phyloP scores from a whole-genome alignment of 768 basidiomycete genomes.

The Trichaptum fuscoviolaceum region DNA sequence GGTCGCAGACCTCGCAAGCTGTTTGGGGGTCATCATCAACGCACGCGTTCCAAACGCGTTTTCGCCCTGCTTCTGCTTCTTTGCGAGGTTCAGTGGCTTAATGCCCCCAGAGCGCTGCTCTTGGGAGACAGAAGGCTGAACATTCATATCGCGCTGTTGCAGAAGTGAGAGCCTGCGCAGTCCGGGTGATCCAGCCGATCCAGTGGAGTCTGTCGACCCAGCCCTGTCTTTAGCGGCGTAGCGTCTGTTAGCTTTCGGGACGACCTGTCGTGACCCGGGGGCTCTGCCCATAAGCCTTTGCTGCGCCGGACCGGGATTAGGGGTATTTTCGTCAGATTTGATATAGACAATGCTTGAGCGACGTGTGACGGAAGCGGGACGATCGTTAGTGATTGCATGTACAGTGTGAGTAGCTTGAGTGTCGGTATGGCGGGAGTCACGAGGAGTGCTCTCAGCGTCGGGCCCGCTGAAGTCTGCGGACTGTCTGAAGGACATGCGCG shows the following conservation, averaged over 20 bases:
- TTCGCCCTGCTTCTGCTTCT: slow-evolving; percentile 41
- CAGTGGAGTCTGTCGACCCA: background rate
- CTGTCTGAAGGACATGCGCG: slow-evolving; percentile 45
- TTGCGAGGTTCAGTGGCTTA: slow-evolving; percentile 53
- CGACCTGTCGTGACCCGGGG: slow-evolving; percentile 1
- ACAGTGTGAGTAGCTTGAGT: slow-evolving; percentile 17
- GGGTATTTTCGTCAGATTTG: slow-evolving; percentile 45
- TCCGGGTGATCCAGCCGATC: slow-evolving; percentile 32
- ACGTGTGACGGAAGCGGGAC: slow-evolving; percentile 25
- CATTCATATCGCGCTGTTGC: slow-evolving; percentile 49
- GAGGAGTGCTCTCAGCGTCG: slow-evolving; percentile 60
- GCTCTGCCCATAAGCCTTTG: background rate
- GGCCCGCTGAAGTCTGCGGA: slow-evolving; percentile 40
- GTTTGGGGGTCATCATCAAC: slow-evolving; percentile 48
- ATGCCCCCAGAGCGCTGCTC: slow-evolving; percentile 27
- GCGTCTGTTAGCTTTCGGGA: background rate
- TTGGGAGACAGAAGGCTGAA: slow-evolving; percentile 18
- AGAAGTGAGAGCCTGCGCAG: slow-evolving; percentile 61
- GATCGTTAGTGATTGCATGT: slow-evolving; percentile 6
- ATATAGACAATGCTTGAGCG: slow-evolving; percentile 64
- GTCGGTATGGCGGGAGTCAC: slow-evolving; percentile 35
- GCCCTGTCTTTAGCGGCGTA: background rate
- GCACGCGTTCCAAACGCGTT: slow-evolving; percentile 27
- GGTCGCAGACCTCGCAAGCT: slow-evolving; percentile 58
- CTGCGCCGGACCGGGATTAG: background rate